Evolutionary conservation across 345 rosid species (phyloP), one percentile per base, ranked within the genome.

Genomic region (Hibiscus mutabilis): DNA sequence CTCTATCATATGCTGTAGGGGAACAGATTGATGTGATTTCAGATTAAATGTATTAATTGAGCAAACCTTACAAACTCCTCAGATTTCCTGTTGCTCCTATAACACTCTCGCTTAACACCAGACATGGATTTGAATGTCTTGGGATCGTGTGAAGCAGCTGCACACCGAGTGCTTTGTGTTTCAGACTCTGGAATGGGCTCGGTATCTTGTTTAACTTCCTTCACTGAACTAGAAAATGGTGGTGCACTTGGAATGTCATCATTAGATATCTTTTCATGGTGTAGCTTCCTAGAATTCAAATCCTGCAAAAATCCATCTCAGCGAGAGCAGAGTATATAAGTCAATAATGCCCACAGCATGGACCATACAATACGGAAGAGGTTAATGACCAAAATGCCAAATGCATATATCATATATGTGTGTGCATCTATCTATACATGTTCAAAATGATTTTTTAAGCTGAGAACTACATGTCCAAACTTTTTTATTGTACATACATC

Each of bases 241-340:
- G 99, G 99, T 27, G 97, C 97, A 83, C 90, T 92, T 9, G 97
- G 96, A 75, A 88, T 71, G 75, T 86, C 92, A 51, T 82, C 84
- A 27, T 84, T 82, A 46, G 82, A 74, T 52, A 77, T 77, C 63
- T 77, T 82, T 18, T 77, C 82, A 61, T 78, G 78, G 71, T 64
- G 71, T 37, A 69, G 16, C 29, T 74, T 79, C 73, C 72, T 68
- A 35, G 82, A 51, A 69, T 60, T 76, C 69, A 78, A 46, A 77
- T 72, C 88, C 97, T 91, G 86, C 67, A 77, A 70, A 40, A 55
- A 22, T 0, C 55, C 55, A 58, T 57, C 55, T 58, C 16, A 24
- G 56, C 2, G 24, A 57, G 13, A n/a, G 24, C 25, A 59, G 22
- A 2, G 15, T 37, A 31, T 9, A 37, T 1, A 14, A 24, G 44